Evolutionary conservation across 2,329 filamentous ascomycete species (phyloP).

Genomic region (Thielaviopsis euricoi): DNA sequence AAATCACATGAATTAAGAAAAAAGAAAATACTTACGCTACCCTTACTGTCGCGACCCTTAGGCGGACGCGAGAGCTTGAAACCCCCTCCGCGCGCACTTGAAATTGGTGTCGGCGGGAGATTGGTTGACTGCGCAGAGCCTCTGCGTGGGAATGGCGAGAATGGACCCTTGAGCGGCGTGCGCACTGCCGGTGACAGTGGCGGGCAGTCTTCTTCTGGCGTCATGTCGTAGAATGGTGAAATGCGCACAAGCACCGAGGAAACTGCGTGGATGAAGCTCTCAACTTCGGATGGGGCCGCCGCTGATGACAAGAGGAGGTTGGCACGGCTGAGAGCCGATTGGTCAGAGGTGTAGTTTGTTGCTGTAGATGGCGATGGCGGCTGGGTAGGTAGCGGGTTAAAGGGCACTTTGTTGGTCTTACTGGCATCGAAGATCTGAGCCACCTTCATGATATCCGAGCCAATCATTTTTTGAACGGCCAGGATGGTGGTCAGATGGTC

Average conservation of each 20-base stretch:
- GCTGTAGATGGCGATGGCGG: constrained; percentile 15
- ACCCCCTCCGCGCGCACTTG: background rate
- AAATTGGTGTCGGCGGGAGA: constrained; percentile 1
- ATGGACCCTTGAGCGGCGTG: constrained; percentile 17
- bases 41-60: constrained; percentile 5
- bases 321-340: constrained; percentile 29
- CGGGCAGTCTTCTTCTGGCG: constrained; percentile 1
- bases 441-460: constrained; percentile 39
- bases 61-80: constrained; percentile 11
- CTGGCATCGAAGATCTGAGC: constrained; percentile 36
- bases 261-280: constrained; percentile 35
- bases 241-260: constrained; percentile 31
- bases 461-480: constrained; percentile 40
- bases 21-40: background rate
- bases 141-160: constrained; percentile 18
- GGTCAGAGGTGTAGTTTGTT: constrained; percentile 17
- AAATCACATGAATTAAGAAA: too few species aligned
- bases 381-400: constrained; percentile 8
- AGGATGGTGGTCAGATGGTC: constrained; percentile 40
- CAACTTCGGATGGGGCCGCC: constrained; percentile 36
- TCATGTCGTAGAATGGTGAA: constrained; percentile 15
- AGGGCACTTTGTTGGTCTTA: constrained; percentile 13
- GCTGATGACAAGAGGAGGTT: constrained; percentile 40
- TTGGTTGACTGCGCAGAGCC: constrained; percentile 5
- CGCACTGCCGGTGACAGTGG: constrained; percentile 14